These are phyloP conservation scores for Pontederia crassipes DNA, from an alignment of 176 grass and related monocot genomes.

Conservation along the genomic window DNA sequence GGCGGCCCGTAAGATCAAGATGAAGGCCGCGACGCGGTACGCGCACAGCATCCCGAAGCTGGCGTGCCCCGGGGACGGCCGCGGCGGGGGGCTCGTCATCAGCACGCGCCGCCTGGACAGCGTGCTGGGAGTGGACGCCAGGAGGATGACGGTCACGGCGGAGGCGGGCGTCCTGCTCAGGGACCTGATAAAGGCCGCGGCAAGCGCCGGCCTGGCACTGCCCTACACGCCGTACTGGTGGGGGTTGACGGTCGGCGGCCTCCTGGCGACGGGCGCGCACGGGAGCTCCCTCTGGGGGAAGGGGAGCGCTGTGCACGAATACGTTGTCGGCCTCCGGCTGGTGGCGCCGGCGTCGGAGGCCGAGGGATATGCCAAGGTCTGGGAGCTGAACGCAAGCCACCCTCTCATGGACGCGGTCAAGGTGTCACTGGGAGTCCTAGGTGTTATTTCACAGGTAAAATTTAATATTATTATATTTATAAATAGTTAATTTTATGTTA, in stretches of 20 bases:
- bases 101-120: conserved; percentile 30
- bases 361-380: conserved; percentile 34
- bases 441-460: conserved; percentile 27
- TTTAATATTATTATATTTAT: too few species aligned
- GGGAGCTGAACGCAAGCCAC: conserved; percentile 17
- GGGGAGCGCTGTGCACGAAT: conserved; percentile 56
- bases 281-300: conserved; percentile 46
- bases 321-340: conserved; percentile 40
- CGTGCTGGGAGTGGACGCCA: conserved; percentile 20
- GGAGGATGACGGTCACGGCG: conserved; percentile 13
- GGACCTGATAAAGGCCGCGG: conserved; percentile 33
- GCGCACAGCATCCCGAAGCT: conserved; percentile 60
- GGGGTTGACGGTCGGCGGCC: conserved; percentile 37
- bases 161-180: conserved; percentile 32
- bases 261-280: conserved; percentile 57
- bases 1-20: conserved; percentile 12
- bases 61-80: conserved; percentile 31
- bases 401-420: conserved; percentile 41
- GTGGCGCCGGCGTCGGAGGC: conserved; percentile 31
- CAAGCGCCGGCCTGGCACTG: conserved; percentile 23
- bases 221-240: conserved; percentile 47
- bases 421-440: conserved; percentile 52
- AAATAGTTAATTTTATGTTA: too few species aligned
- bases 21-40: conserved; percentile 42
- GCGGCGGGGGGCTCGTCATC: conserved; percentile 20